Conservation (phyloP, 2,329 filamentous ascomycete species). For the Aureobasidium zeae region DNA sequence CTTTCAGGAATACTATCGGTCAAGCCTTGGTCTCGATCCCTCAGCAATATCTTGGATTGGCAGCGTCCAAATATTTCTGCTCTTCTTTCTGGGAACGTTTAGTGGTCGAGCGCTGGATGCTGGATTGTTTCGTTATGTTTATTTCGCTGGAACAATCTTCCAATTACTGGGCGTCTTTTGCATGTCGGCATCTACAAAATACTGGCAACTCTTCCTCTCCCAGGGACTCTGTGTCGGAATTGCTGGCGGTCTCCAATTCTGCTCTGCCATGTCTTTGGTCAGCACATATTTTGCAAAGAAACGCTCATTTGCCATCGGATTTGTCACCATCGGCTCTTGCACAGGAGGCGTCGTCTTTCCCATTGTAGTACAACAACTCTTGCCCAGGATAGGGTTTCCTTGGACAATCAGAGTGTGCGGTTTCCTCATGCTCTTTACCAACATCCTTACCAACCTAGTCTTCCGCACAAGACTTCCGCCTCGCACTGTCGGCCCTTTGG, state of each 20-base stretch:
- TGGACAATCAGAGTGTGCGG: constrained; percentile 50
- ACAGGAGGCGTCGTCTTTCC: constrained; percentile 58
- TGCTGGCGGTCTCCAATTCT: constrained; percentile 35
- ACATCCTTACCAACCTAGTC: constrained; percentile 24
- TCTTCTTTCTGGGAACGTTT: constrained; percentile 18
- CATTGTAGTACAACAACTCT: constrained; percentile 41
- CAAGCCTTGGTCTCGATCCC: constrained; percentile 23
- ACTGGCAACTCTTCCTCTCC: constrained; percentile 41
- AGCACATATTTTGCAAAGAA: constrained; percentile 31
- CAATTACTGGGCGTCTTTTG: constrained; percentile 36
- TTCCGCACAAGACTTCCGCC: constrained; percentile 31
- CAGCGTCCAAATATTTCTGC: constrained; percentile 19
- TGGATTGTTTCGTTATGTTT: constrained; percentile 27
- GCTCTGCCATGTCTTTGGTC: constrained; percentile 29
- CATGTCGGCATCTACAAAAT: constrained; percentile 33
- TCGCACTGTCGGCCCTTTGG: constrained; percentile 29
- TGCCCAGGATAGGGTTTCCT: constrained; percentile 52
- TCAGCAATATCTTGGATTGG: constrained; percentile 30
- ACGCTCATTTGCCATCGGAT: constrained; percentile 28
- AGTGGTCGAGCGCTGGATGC: constrained; percentile 17
- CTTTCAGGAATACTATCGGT: constrained; percentile 40
- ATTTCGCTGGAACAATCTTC: constrained; percentile 31
- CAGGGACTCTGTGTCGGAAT: constrained; percentile 41
- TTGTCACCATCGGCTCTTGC: constrained; percentile 50
- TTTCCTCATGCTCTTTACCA: constrained; percentile 43